A percentile compares a stretch with the other conserved stretches of the same genome.
Conservation (phyloP, 441 rosid genomes). For the Adansonia madagascariensis region DNA sequence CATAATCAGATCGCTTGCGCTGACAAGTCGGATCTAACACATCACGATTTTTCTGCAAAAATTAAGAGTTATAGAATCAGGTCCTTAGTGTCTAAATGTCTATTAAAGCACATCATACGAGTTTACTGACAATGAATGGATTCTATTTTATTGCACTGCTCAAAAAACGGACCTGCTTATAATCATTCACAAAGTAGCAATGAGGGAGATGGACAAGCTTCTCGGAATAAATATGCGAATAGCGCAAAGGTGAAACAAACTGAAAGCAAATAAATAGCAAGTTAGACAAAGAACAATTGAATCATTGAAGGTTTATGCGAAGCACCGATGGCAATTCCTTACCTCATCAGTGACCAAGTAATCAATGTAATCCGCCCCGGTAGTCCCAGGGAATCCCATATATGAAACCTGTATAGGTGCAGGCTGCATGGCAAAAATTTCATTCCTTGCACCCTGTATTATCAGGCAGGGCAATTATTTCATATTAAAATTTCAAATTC, state of each 20-base stretch:
- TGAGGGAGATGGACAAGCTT: conserved; percentile 98
- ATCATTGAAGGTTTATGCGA: not conserved
- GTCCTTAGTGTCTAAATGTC: not conserved
- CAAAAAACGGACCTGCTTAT: conserved; percentile 75
- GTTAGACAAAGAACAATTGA: conserved; percentile 23
- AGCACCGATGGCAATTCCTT: conserved; percentile 17
- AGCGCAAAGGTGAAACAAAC: conserved; percentile 88
- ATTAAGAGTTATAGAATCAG: conserved; percentile 21
- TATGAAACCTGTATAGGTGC: conserved; percentile 98
- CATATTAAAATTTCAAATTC: not conserved
- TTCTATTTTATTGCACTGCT: not conserved
- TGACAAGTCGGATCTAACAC: conserved; percentile 81
- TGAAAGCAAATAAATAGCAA: conserved; percentile 36
- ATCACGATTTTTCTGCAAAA: conserved; percentile 83
- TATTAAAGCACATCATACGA: conserved; percentile 8
- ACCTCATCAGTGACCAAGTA: conserved; percentile 99
- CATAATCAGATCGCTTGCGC: conserved; percentile 85
- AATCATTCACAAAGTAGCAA: conserved; percentile 97
- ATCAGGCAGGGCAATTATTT: conserved; percentile 10
- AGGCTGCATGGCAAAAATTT: conserved; percentile 97
- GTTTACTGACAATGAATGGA: not conserved
- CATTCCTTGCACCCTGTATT: conserved; percentile 95
- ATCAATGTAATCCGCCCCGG: conserved; percentile 92
- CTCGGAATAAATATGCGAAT: conserved; percentile 85
- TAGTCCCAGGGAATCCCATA: conserved; percentile 99